These are phyloP conservation scores for Colletotrichum acutatum DNA, from an alignment of 2,329 filamentous ascomycete species.

Conservation along the genomic window DNA sequence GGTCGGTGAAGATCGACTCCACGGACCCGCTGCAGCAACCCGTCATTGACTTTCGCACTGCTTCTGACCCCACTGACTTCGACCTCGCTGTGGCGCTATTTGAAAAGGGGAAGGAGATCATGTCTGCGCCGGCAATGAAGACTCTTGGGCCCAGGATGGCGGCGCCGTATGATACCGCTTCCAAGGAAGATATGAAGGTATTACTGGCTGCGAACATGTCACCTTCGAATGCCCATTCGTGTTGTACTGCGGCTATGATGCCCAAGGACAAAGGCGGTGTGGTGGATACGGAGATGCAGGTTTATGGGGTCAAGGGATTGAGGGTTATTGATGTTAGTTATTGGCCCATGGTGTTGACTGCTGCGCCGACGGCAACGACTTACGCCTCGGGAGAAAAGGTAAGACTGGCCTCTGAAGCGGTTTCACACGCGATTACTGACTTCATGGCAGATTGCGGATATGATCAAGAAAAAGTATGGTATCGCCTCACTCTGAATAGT, in stretches of 20 bases:
- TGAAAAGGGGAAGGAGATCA: conserved; percentile 43
- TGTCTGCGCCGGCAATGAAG: conserved; percentile 43
- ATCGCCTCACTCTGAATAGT: too few species aligned
- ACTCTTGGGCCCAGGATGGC: conserved; percentile 43
- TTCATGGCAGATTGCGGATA: not conserved
- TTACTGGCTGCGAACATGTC: conserved; percentile 32
- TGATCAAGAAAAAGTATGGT: conserved; percentile 19
- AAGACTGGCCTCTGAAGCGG: not conserved
- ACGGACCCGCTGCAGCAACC: conserved; percentile 47
- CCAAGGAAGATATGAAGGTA: conserved; percentile 42
- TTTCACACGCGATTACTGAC: not conserved
- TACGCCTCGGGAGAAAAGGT: conserved; percentile 20
- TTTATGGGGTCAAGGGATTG: conserved; percentile 26
- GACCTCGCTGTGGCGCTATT: conserved; percentile 47
- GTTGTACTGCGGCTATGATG: conserved; percentile 36
- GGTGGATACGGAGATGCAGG: conserved; percentile 33
- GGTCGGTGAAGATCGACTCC: conserved; percentile 50
- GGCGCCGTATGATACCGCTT: conserved; percentile 40
- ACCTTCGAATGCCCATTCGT: conserved; percentile 10
- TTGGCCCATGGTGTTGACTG: conserved; percentile 34
- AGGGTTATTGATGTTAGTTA: conserved; percentile 35
- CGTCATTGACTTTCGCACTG: conserved; percentile 51
- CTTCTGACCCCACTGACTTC: conserved; percentile 51
- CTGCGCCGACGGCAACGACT: conserved; percentile 17
- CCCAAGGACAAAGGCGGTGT: conserved; percentile 35